A percentile compares a stretch with the other conserved stretches of the same genome.
These are phyloP conservation scores for Paecilomyces sp. DNA, from an alignment of 2,329 filamentous ascomycete species.

Conservation along the genomic window DNA sequence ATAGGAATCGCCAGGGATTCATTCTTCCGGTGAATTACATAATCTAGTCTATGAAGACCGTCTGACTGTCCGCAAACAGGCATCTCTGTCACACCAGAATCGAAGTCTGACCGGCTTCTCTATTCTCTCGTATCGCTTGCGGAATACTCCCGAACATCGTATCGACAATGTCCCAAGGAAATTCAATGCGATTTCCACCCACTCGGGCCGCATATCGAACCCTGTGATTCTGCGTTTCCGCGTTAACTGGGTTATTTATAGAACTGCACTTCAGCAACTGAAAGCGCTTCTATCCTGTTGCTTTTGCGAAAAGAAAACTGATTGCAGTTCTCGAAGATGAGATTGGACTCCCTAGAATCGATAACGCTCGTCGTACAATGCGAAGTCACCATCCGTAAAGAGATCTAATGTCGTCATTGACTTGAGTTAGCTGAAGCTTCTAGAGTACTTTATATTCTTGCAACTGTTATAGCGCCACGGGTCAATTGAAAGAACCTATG, in stretches of 20 bases:
- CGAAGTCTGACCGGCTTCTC: background rate
- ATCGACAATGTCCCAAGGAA: background rate
- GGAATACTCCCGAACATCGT: background rate
- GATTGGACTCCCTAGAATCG: background rate
- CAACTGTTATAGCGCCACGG: background rate
- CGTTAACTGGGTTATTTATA: background rate
- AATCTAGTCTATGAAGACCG: background rate
- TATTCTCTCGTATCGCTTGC: background rate
- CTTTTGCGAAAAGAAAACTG: background rate
- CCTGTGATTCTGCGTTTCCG: background rate
- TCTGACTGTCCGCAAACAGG: background rate
- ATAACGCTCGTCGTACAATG: background rate
- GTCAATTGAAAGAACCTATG: background rate
- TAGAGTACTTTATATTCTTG: background rate
- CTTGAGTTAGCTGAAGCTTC: background rate
- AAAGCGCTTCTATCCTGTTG: background rate
- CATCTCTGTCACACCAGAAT: background rate
- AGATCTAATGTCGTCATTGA: background rate
- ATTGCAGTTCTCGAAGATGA: background rate
- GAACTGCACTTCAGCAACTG: background rate
- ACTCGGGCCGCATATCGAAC: background rate
- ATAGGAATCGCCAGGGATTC: no score
- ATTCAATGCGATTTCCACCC: background rate
- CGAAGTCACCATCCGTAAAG: background rate
- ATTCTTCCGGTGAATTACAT: background rate